Evolutionary conservation across 495 filamentous ascomycete genomes (phyloP), one percentile per base, ranked within the genome.

Genomic region (Penicillium lividum): DNA sequence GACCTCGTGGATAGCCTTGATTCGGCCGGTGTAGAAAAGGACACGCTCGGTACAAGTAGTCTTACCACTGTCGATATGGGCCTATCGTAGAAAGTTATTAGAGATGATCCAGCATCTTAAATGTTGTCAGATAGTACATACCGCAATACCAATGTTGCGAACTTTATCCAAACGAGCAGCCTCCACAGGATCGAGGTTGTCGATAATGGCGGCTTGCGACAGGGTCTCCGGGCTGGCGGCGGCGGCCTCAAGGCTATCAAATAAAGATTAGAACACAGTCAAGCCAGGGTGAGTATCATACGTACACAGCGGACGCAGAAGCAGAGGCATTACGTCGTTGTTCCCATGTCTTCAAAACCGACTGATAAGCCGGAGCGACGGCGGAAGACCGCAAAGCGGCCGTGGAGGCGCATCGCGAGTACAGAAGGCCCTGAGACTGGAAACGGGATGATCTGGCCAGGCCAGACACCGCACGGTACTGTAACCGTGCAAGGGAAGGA

Each of bases 11-110:
- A 99, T 98, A 5, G 92, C 84, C 69, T 93, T 93, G 77, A 96
- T 95, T 68, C 94, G 87, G 57, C 95, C 95, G 30, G 95, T 99
- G 75, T 99, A 99, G 82, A 91, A 99, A 57, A 99, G 89, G 51
- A 99, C 92, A 66, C 95, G 89, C 73, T 99, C 95, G 54, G 93
- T 98, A 63, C 85, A 90, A 34, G 95, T 99, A 27, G 95, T 99
- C 74, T 99, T 99, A 60, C 95, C 95, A 72, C 91, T 96, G 79
- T 99, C 95, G 72, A 99, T 99, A 69, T 99, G 95, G 65, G 95
- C 94, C 90, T 95, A 68, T 53, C 36, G 27, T 53, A 38, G 18
- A 7, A 46, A 16, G 43, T 29, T 11, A 29, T 73, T 63, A 68
- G 64, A 59, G 33, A 56, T 7, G 1, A 7, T 5, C 46, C n/a